Conservation (phyloP, 176 grass and related monocot species). For the Bolboschoenus planiculmis region DNA sequence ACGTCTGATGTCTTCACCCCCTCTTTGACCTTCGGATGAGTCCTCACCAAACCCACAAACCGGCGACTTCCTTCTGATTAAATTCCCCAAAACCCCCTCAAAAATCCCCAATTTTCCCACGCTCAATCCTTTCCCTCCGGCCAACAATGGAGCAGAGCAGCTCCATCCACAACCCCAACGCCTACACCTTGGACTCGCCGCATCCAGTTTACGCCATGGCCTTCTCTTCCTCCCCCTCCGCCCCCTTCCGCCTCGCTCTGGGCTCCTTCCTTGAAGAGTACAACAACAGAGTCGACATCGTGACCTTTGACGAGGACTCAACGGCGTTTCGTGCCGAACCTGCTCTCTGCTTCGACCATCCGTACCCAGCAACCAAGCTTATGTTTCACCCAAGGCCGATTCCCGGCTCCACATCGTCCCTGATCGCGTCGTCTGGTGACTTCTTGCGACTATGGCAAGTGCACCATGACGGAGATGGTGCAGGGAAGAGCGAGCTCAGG, state of each 20-base stretch:
- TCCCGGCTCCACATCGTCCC: constrained; percentile 15
- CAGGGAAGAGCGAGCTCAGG: constrained; percentile 42
- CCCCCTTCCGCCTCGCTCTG: constrained; percentile 48
- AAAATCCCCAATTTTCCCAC: background rate
- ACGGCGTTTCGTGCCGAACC: constrained; percentile 62
- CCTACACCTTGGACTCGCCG: constrained; percentile 73
- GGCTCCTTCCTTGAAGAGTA: constrained; percentile 83
- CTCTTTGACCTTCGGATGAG: background rate
- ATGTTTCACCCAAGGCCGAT: constrained; percentile 63
- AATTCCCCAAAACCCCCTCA: background rate
- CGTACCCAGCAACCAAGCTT: constrained; percentile 90
- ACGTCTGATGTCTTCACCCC: background rate
- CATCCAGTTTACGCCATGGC: constrained; percentile 92
- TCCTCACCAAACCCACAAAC: background rate
- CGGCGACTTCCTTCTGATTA: background rate
- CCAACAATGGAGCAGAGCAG: constrained; percentile 19
- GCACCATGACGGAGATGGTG: constrained; percentile 38
- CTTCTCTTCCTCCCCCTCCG: constrained; percentile 49
- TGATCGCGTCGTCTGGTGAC: constrained; percentile 80
- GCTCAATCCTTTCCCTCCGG: background rate
- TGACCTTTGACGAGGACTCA: constrained; percentile 62
- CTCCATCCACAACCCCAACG: constrained; percentile 39
- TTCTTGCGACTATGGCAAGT: constrained; percentile 66
- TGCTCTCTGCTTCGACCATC: constrained; percentile 77
- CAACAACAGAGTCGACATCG: constrained; percentile 71